These are phyloP conservation scores for Globisporangium paroecandrum DNA, from an alignment of 352 stramenopile species.

Conservation along the genomic window DNA sequence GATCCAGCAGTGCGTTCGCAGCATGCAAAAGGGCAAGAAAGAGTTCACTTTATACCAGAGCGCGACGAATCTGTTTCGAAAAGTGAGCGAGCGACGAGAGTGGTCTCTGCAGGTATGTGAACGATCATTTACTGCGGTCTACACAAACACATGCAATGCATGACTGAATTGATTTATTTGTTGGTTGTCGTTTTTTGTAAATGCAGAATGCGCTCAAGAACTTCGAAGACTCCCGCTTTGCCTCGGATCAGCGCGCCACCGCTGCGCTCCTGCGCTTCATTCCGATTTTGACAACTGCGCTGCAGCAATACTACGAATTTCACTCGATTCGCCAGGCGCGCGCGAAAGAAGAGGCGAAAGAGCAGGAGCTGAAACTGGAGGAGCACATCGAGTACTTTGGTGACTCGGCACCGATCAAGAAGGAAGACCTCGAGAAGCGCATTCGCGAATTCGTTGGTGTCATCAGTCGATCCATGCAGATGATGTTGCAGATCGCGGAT, in stretches of 20 bases:
- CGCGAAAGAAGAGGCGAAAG: constrained; percentile 40
- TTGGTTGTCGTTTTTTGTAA: neutral
- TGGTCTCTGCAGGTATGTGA: constrained; percentile 15
- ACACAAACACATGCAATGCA: no score
- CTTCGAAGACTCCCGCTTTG: constrained; percentile 24
- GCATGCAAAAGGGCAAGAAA: constrained; percentile 23
- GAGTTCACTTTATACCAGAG: constrained; percentile 34
- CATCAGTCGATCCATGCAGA: constrained; percentile 46
- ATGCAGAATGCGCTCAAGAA: constrained; percentile 17
- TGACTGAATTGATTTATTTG: neutral
- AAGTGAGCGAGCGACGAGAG: constrained; percentile 23
- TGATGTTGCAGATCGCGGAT: constrained; percentile 52
- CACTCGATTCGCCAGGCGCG: constrained; percentile 49
- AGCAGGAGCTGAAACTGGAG: constrained; percentile 42
- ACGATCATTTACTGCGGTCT: neutral
- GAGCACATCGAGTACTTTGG: constrained; percentile 60
- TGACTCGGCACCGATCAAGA: constrained; percentile 56
- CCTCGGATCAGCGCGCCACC: constrained; percentile 28
- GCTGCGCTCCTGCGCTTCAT: constrained; percentile 38
- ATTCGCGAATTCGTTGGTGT: constrained; percentile 65
- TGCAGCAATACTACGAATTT: constrained; percentile 59
- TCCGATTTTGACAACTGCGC: constrained; percentile 36
- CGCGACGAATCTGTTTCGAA: constrained; percentile 26
- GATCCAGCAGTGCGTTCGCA: constrained; percentile 15
- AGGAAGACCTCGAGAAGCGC: constrained; percentile 56